Base-by-base conservation (phyloP, 202 grass and related monocot species). In the Carex arenaria region DNA sequence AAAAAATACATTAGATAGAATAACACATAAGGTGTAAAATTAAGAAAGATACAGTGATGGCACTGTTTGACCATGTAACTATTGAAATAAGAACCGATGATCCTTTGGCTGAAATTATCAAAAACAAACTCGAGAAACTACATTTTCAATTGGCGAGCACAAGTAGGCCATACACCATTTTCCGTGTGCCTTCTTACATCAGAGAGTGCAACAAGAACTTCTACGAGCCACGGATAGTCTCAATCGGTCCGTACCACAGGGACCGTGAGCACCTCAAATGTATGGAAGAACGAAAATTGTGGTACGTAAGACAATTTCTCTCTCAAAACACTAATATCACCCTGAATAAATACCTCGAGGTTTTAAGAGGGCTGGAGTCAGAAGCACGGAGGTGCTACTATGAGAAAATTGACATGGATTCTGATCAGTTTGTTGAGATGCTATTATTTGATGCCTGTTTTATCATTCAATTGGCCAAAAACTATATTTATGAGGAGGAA, bases 211-310 rank as follows among this genome's bases (percentile, higher is more conserved):
- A 91, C 74, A 70, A 87, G 2, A 87, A 91, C 63, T 88, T 91
- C 70, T 94, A 86, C 62, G 92, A 94, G 64, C 89, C 92, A 10
- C 85, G 89, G 73, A 94, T 92, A 79, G 10, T 94, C 22, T 94
- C 89, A 61, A 61, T 94, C 56, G 92, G 92, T 0, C 92, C 89
- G 9, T 94, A 91, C 85, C 92, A 94, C 86, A 85, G 83, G n/a
- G 89, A 54, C 47, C 43, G 26, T 17, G 69, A 52, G 36, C 75
- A 85, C 85, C 89, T 94, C 68, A 71, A 51, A 61, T 89, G 89
- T 75, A 91, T 94, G 83, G 87, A 94, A 85, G 87, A 82, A 64
- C 85, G 88, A 82, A 94, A 94, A 84, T 84, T 82, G 85, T 56
- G 74, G 13, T 92, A 75, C 68, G 72, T 89, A 57, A 82, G 79